Conservation (phyloP, 2,329 filamentous ascomycete genomes). For the Aspergillus sp. region DNA sequence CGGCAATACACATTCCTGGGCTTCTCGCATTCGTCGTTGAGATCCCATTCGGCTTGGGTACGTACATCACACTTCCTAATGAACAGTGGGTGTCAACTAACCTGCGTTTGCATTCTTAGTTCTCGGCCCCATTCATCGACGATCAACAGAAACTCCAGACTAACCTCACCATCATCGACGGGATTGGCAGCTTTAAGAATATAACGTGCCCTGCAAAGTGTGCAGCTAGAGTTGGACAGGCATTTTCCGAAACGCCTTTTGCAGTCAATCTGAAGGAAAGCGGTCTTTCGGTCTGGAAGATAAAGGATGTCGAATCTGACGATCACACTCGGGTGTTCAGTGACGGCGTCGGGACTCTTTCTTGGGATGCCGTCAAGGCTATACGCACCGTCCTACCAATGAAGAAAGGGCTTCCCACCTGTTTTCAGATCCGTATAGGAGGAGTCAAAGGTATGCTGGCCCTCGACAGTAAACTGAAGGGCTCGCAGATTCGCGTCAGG, state of each 20-base stretch:
- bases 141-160: constrained; percentile 34
- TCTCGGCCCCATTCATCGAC: constrained; percentile 54
- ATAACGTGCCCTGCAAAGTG: constrained; percentile 62
- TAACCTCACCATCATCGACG: constrained; percentile 48
- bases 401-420: constrained; percentile 59
- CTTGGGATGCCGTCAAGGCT: constrained; percentile 58
- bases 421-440: constrained; percentile 74
- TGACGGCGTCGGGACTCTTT: constrained; percentile 79
- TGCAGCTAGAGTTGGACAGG: constrained; percentile 64
- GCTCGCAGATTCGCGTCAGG: constrained; percentile 65
- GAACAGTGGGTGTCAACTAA: neutral
- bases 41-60: constrained; percentile 70
- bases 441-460: constrained; percentile 80
- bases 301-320: constrained; percentile 35
- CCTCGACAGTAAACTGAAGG: constrained; percentile 65
- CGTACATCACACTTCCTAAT: neutral
- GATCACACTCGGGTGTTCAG: constrained; percentile 66
- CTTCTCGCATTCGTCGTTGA: constrained; percentile 78
- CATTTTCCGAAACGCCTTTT: constrained; percentile 74
- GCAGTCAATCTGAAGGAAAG: constrained; percentile 55
- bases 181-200: constrained; percentile 54
- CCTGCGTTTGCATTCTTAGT: constrained; percentile 7
- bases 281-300: constrained; percentile 22
- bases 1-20: constrained; percentile 70
- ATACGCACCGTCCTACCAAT: constrained; percentile 62